A percentile compares a stretch with the other conserved stretches of the same genome.
phyloP scores from a whole-genome alignment of 2,329 filamentous ascomycete species.

The Colletotrichum lupini region DNA sequence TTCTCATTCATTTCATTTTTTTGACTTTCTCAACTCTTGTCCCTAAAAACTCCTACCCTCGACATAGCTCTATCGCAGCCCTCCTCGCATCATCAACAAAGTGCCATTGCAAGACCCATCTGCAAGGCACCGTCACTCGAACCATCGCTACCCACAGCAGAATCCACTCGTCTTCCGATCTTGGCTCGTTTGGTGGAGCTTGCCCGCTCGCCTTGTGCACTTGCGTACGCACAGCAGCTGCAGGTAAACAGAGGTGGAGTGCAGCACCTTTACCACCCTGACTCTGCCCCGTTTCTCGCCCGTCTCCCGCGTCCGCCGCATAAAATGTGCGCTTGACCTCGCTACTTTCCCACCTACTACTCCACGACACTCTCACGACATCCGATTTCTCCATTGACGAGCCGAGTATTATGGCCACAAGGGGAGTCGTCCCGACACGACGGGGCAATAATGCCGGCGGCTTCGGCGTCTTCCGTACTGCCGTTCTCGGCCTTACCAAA shows the following conservation, averaged over 20 bases:
- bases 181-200: slow-evolving; percentile 31
- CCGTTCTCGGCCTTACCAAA: slow-evolving; percentile 63
- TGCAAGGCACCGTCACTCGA: slow-evolving; percentile 10
- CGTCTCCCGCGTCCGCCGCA: slow-evolving; percentile 30
- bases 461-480: slow-evolving; percentile 56
- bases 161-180: slow-evolving; percentile 29
- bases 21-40: not conserved
- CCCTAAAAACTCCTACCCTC: not conserved
- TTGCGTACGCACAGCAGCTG: slow-evolving; percentile 31
- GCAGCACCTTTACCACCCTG: slow-evolving; percentile 14
- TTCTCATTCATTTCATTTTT: not conserved
- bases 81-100: not conserved
- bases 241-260: slow-evolving; percentile 35
- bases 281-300: slow-evolving; percentile 28
- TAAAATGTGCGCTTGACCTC: slow-evolving; percentile 36
- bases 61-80: not conserved
- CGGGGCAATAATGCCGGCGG: slow-evolving; percentile 40
- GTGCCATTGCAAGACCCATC: not conserved
- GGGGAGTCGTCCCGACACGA: slow-evolving; percentile 30
- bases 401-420: slow-evolving; percentile 32
- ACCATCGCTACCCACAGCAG: slow-evolving; percentile 11
- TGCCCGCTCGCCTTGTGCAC: slow-evolving; percentile 22
- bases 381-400: slow-evolving; percentile 18
- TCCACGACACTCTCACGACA: slow-evolving; percentile 18
- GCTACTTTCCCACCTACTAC: slow-evolving; percentile 4